These are phyloP conservation scores for Xanthoceras sorbifolium DNA, from an alignment of 345 rosid species.

Conservation along the genomic window DNA sequence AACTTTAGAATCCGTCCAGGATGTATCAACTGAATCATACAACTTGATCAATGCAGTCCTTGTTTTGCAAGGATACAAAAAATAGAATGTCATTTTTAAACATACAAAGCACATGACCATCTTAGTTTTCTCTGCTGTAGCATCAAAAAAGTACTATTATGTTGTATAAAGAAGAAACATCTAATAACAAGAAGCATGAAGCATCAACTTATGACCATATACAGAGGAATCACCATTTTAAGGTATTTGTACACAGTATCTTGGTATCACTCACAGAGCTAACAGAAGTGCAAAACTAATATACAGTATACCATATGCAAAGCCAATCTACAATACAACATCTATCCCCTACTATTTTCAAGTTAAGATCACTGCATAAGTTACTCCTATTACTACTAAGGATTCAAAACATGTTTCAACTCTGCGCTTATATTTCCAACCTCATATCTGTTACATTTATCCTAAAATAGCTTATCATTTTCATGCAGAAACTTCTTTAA, in stretches of 20 bases:
- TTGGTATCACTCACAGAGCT: too few relatives aligned
- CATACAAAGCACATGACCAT: background rate
- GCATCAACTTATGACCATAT: background rate
- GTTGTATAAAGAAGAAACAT: background rate
- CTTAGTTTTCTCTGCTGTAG: background rate
- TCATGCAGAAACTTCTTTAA: background rate
- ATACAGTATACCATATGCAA: too few relatives aligned
- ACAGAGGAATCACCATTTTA: background rate
- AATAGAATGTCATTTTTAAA: background rate
- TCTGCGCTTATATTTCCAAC: background rate
- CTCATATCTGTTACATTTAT: background rate
- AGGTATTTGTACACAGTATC: too few relatives aligned
- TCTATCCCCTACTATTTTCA: too few relatives aligned
- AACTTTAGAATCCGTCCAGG: constrained; percentile 65
- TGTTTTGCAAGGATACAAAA: constrained; percentile 1
- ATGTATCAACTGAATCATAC: constrained; percentile 55
- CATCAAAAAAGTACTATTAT: background rate
- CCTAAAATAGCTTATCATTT: background rate
- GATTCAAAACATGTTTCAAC: background rate
- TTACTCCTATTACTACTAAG: background rate
- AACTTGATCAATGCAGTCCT: background rate
- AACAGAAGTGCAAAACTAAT: too few relatives aligned
- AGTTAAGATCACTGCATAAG: too few relatives aligned
- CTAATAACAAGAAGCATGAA: background rate
- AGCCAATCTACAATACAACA: too few relatives aligned